Percentiles rank a stretch among this genome's conserved stretches.
phyloP scores from a whole-genome alignment of 345 rosid genomes.

The Mangifera indica region DNA sequence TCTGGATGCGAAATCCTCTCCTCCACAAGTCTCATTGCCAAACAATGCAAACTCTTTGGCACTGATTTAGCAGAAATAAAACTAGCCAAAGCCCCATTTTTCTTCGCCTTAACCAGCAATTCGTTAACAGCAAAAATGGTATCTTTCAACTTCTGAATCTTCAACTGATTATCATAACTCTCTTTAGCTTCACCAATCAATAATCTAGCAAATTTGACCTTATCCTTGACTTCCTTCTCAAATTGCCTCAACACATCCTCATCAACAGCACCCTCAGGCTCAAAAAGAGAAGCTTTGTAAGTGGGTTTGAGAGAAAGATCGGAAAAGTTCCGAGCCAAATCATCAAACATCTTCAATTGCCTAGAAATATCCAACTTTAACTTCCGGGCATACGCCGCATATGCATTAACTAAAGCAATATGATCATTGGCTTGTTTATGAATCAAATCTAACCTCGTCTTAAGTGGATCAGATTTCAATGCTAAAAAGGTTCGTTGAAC shows the following conservation, averaged over 20 bases:
- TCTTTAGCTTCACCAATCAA: constrained; percentile 80
- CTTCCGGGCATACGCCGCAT: constrained; percentile 92
- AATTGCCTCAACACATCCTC: constrained; percentile 73
- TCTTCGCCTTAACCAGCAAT: constrained; percentile 73
- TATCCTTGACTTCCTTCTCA: constrained; percentile 92
- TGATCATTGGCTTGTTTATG: constrained; percentile 89
- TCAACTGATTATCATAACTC: constrained; percentile 85
- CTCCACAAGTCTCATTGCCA: constrained; percentile 92
- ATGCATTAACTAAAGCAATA: constrained; percentile 69
- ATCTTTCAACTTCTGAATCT: constrained; percentile 89
- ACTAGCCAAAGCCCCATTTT: constrained; percentile 79
- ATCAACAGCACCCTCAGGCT: constrained; percentile 45
- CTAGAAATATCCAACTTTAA: constrained; percentile 80
- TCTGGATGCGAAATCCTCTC: constrained; percentile 78
- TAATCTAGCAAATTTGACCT: constrained; percentile 63
- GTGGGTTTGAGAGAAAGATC: constrained; percentile 53
- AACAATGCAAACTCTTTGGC: constrained; percentile 89
- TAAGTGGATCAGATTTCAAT: constrained; percentile 76
- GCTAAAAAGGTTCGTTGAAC: constrained; percentile 67
- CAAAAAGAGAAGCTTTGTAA: constrained; percentile 50
- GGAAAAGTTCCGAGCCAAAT: constrained; percentile 63
- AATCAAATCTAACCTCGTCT: constrained; percentile 79
- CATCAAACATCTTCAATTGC: constrained; percentile 72
- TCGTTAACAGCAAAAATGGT: constrained; percentile 87
- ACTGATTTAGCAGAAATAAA: constrained; percentile 74